These are phyloP conservation scores for Scheffersomyces cryptocercus DNA, from an alignment of 1,139 yeast species.

Conservation along the genomic window DNA sequence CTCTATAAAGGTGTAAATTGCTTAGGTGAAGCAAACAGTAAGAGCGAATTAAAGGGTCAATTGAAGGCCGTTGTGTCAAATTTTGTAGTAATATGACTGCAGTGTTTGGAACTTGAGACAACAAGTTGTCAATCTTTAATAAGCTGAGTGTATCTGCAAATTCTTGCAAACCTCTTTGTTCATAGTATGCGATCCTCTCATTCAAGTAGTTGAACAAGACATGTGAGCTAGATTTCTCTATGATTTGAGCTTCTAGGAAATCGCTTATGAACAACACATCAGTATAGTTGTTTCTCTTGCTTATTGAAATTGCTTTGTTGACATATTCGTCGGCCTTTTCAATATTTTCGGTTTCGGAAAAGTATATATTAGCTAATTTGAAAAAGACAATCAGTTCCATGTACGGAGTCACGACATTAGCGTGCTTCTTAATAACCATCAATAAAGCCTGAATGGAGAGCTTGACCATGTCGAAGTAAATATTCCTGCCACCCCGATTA, in stretches of 20 bases:
- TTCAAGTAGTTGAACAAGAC: constrained; percentile 30
- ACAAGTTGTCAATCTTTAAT: constrained; percentile 27
- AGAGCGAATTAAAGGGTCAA: constrained; percentile 19
- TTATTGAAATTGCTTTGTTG: constrained; percentile 36
- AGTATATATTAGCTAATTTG: constrained; percentile 36
- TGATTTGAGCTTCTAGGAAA: constrained; percentile 33
- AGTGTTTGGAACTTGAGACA: constrained; percentile 23
- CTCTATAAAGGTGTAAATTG: constrained; percentile 27
- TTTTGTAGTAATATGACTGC: constrained; percentile 27
- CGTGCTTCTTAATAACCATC: constrained; percentile 29
- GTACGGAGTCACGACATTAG: constrained; percentile 24
- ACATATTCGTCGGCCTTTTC: constrained; percentile 42
- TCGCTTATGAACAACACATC: constrained; percentile 29
- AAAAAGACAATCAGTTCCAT: constrained; percentile 33
- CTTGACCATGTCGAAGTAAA: constrained; percentile 39
- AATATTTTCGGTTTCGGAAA: constrained; percentile 40
- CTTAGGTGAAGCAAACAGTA: constrained; percentile 22
- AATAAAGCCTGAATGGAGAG: constrained; percentile 40
- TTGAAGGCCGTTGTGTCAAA: constrained; percentile 12
- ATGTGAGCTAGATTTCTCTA: constrained; percentile 23
- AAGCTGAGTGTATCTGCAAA: constrained; percentile 26
- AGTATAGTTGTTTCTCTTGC: constrained; percentile 28
- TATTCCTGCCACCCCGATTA: constrained; percentile 17
- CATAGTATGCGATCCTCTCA: constrained; percentile 22
- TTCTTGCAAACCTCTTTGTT: constrained; percentile 10